phyloP scores from a whole-genome alignment of 73 alveolate genomes.

The Tetrahymena thermophila region DNA sequence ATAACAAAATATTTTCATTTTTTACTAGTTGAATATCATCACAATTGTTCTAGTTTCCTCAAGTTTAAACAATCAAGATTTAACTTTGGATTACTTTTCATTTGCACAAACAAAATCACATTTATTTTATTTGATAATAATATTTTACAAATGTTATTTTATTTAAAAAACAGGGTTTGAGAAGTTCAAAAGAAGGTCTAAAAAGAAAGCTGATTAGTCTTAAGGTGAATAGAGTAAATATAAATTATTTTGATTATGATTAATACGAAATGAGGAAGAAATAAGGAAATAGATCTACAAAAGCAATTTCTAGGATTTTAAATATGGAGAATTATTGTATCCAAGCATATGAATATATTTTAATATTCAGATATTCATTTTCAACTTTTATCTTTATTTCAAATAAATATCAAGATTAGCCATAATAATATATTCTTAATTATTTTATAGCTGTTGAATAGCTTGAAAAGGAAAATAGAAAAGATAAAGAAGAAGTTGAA shows the following conservation, averaged over 20 bases:
- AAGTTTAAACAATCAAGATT: background rate
- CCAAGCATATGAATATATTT: no score
- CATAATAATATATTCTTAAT: background rate
- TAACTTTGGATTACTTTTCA: background rate
- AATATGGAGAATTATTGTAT: background rate
- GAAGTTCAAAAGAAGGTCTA: background rate
- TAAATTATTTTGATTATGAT: background rate
- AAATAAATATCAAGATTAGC: background rate
- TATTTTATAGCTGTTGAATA: background rate
- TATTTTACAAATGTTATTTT: background rate
- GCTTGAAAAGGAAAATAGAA: background rate
- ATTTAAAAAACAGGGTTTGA: background rate
- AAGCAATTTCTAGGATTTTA: background rate
- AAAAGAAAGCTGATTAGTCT: background rate
- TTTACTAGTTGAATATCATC: background rate
- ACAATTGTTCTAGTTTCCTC: background rate
- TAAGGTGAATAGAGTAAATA: background rate
- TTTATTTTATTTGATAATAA: no score
- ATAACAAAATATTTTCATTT: background rate
- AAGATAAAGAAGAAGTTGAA: background rate
- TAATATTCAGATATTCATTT: background rate
- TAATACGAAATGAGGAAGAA: background rate
- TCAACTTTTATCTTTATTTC: background rate
- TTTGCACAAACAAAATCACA: background rate
- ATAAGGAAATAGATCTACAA: background rate